Evolutionary conservation across 768 basidiomycete species (phyloP), one percentile per base, ranked within the genome.

Genomic region (Boletellus emodensis): DNA sequence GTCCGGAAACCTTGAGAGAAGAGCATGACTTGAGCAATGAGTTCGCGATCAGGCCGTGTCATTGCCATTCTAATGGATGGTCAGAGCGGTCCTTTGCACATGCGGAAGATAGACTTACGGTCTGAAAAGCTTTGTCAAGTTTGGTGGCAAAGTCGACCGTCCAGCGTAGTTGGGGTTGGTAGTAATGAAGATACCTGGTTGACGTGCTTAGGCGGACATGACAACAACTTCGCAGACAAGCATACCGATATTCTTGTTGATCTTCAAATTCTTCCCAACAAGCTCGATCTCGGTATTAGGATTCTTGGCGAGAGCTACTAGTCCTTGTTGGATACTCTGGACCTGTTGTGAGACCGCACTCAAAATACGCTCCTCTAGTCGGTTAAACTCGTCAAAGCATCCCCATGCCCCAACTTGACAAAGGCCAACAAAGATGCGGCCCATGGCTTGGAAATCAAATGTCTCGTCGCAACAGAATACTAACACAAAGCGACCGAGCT

Each of bases 391-490:
- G 65, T 96, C 94, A 70, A 94, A 94, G 63, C 90, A 94, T 12
- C 96, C 96, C 96, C 96, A 99, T 1, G 96, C 96, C 30, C 96
- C 96, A 33, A 98, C 96, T 76, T 96, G 94, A 72, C 96, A 99
- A 13, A 99, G 81, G 45, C 96, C 96, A 60, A 98, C 85, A 66
- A 99, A 99, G 60, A 99, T 98, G 55, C 96, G 90, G 55, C 96
- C 96, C 96, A 99, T 98, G 1, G 96, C 96, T 67, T 98, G 94
- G 77, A 98, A 98, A 70, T 99, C 96, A 70, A 99, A 98, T 0
- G 91, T 96, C 68, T 99, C 96, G 69, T 99, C 96, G 63, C 96
- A 99, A 66, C 96, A 98, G 74, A 99, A 99, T n/a, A 99, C 96
- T 42, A 99, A 78, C n/a, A 99, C 96, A 62, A 99, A 99, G 34